Evolutionary conservation across 139 green algal species (phyloP), one percentile per base, ranked within the genome.

Genomic region (Medakamo hakoo): DNA sequence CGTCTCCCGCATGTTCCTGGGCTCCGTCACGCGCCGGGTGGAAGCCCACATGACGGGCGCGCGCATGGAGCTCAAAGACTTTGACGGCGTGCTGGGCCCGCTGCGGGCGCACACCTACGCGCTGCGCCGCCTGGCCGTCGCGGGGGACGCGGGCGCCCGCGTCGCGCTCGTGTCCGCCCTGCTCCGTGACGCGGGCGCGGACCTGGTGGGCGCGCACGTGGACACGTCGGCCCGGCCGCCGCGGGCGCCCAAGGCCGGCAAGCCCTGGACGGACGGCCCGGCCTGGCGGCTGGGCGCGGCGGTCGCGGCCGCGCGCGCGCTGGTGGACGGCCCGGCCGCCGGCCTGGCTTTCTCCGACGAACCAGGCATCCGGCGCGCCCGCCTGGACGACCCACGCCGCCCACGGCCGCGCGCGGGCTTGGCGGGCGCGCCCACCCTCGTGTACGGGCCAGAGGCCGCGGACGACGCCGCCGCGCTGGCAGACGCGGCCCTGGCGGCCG

Each of bases 81-180:
- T 40, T 24, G 67, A 72, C 49, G 56, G 63, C n/a, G 32, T 62
- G 58, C 4, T 72, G 67, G 61, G 58, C 29, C 19, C 29, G 2
- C 68, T 64, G 26, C 29, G 67, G 2, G 49, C 40, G 30, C 61
- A 68, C 26, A 49, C 26, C 4, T 64, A 61, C 40, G 18, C 31
- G 26, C 56, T 72, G 2, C 62, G 67, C 25, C 57, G 56, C 0
- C 32, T 59, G 5, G 49, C 68, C 3, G 30, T 72, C 26, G 9
- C 23, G 21, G 63, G 67, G 27, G 59, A 3, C 22, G 27, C 29
- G 1, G 5, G 23, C 1, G 25, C 60, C 21, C 59, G 48, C 27
- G 5, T 9, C 40, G 40, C 40, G 9, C 40, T 52, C 9, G 40
- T 16, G 40, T 52, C 40, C 40, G 40, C 40, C 40, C 40, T 52